These are phyloP conservation scores for Aspergillus sp. DNA, from an alignment of 2,329 filamentous ascomycete genomes.

Conservation along the genomic window DNA sequence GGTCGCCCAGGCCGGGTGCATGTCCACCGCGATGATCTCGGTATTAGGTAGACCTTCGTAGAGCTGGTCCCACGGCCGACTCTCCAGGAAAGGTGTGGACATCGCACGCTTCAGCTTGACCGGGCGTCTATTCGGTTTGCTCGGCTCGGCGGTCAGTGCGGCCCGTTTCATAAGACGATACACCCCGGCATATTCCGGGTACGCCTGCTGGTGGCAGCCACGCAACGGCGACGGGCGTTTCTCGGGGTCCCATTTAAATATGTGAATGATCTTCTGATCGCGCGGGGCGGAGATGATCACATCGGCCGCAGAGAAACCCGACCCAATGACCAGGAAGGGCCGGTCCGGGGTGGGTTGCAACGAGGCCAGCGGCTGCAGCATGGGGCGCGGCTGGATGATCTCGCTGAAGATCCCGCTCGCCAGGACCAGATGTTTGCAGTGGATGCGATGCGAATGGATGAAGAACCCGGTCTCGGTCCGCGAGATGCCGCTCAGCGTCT, in stretches of 20 bases:
- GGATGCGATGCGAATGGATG: slow-evolving; percentile 51
- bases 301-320: slow-evolving; percentile 63
- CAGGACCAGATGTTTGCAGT: slow-evolving; percentile 57
- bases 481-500: slow-evolving; percentile 44
- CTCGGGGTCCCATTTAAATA: slow-evolving; percentile 61
- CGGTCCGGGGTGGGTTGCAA: slow-evolving; percentile 25
- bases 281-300: slow-evolving; percentile 55
- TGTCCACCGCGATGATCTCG: slow-evolving; percentile 42
- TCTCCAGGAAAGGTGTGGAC: slow-evolving; percentile 47
- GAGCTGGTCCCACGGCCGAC: slow-evolving; percentile 49
- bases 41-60: slow-evolving; percentile 60
- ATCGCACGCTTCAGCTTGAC: slow-evolving; percentile 31
- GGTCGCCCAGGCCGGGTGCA: slow-evolving; percentile 28
- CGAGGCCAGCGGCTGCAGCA: slow-evolving; percentile 47
- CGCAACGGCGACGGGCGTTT: slow-evolving; percentile 56
- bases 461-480: slow-evolving; percentile 49
- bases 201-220: slow-evolving; percentile 60
- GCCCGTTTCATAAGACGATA: slow-evolving; percentile 61
- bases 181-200: slow-evolving; percentile 61
- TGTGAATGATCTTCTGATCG: slow-evolving; percentile 55
- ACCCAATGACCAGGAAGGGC: slow-evolving; percentile 58
- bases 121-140: slow-evolving; percentile 20
- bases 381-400: slow-evolving; percentile 50
- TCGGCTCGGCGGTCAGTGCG: slow-evolving; percentile 23
- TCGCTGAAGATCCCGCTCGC: slow-evolving; percentile 61